Evolutionary conservation across 2,329 filamentous ascomycete species (phyloP).

Genomic region (Hymenoscyphus fraxineus): DNA sequence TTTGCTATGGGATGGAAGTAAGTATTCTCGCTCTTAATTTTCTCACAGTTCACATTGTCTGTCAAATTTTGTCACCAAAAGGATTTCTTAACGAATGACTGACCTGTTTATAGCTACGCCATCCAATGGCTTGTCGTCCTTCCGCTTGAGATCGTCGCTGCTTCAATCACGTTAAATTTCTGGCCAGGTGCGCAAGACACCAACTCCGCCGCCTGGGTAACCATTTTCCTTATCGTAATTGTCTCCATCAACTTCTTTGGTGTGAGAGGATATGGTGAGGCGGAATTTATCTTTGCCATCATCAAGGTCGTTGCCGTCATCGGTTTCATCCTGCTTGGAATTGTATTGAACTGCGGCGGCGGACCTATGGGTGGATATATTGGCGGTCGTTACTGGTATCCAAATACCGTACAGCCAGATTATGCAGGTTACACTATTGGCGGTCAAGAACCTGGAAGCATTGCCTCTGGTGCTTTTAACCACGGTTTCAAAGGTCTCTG

Average conservation of each 20-base stretch:
- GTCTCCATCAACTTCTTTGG: slow-evolving; percentile 82
- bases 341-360: slow-evolving; percentile 56
- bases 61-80: not conserved
- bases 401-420: slow-evolving; percentile 38
- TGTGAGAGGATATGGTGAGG: slow-evolving; percentile 82
- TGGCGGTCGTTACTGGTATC: slow-evolving; percentile 58
- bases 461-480: slow-evolving; percentile 38
- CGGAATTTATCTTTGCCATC: slow-evolving; percentile 81
- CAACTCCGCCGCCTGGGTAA: slow-evolving; percentile 65
- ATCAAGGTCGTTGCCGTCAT: slow-evolving; percentile 70
- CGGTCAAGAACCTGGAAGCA: slow-evolving; percentile 15
- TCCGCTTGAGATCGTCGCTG: slow-evolving; percentile 81
- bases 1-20: slow-evolving; percentile 95
- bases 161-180: slow-evolving; percentile 75
- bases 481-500: slow-evolving; percentile 50
- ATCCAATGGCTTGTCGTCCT: slow-evolving; percentile 81
- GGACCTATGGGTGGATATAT: slow-evolving; percentile 54
- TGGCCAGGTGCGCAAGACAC: slow-evolving; percentile 55
- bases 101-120: slow-evolving; percentile 46
- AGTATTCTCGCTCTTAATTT: slow-evolving; percentile 15
- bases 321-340: slow-evolving; percentile 63
- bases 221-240: slow-evolving; percentile 74
- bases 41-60: not conserved
- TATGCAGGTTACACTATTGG: slow-evolving; percentile 41
- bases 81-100: not conserved